Base-by-base conservation (phyloP, 1,139 yeast species). In the Pichia sp. region DNA sequence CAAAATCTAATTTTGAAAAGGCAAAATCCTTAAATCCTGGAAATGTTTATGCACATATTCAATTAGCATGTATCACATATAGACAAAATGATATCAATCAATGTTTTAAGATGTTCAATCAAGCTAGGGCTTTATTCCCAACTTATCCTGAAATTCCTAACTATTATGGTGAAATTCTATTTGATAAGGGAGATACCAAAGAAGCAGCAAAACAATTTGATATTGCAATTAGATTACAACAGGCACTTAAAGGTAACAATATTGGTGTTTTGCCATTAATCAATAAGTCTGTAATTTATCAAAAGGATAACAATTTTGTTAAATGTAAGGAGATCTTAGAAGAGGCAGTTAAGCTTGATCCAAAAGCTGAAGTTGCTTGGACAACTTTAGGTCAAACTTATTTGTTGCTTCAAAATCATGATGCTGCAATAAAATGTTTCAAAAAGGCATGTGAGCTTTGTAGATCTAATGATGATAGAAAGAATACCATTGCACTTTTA, bases 131-230 rank as follows among this genome's bases (percentile, higher is more conserved):
- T 62, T 73, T 72, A 60, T 86, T 85, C 77, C 93, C 96, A 53
- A 76, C 91, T 28, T 74, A 83, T 40, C 86, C 96, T 42, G 96
- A 86, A 63, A 84, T 88, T 54, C 95, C 93, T 66, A 89, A 88
- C 69, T 93, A 89, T 65, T 86, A 80, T 59, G 98, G 97, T 59
- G 98, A 91, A 68, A 82, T 91, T 41, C 72, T 89, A 57, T 79
- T 88, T 50, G 97, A 91, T 60, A 75, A 77, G 55, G 83, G 84
- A 55, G 84, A 84, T 52, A 68, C 74, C 45, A 73, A 66, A 34
- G 81, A 74, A 50, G 96, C 98, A 46, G 66, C 77, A 46, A 77
- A 78, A 61, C 91, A 88, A 68, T 91, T 88, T 61, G 96, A 89
- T 52, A 74, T 76, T 56, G 89, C 98, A 44, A 80, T 81, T 43